These are phyloP conservation scores for Colletotrichum sp. DNA, from an alignment of 2,329 filamentous ascomycete genomes.

Conservation along the genomic window DNA sequence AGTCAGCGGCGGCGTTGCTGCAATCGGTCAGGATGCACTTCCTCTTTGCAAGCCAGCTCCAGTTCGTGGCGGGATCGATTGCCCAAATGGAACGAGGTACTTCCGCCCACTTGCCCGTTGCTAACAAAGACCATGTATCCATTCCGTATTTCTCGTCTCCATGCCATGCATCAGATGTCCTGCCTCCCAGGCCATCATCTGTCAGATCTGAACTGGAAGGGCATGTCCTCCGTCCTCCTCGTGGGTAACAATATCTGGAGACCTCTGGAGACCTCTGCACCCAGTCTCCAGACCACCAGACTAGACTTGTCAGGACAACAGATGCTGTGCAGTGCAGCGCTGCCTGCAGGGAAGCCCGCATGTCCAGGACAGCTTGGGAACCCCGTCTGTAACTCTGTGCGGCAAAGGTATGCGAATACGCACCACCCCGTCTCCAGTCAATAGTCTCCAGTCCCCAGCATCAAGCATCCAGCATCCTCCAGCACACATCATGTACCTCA, in stretches of 20 bases:
- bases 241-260: slow-evolving; percentile 13
- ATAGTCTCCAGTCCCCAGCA: neutral
- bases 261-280: neutral
- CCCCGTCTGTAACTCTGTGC: neutral
- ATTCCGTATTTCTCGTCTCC: neutral
- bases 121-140: neutral
- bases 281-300: neutral
- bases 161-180: neutral
- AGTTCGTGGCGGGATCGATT: neutral
- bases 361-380: neutral
- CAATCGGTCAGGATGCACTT: slow-evolving; percentile 6
- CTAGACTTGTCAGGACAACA: neutral
- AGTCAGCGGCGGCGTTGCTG: slow-evolving; percentile 15
- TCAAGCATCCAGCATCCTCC: neutral
- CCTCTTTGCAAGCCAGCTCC: neutral
- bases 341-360: slow-evolving; percentile 1
- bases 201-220: slow-evolving; percentile 14
- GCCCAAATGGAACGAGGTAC: neutral
- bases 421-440: neutral
- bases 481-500: neutral
- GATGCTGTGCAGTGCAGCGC: slow-evolving; percentile 13
- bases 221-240: slow-evolving; percentile 9
- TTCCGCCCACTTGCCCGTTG: neutral
- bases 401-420: neutral
- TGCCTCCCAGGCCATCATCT: neutral